A percentile compares a stretch with the other conserved stretches of the same genome.
phyloP scores from a whole-genome alignment of 73 alveolate genomes.

The Paramecium biaurelia region DNA sequence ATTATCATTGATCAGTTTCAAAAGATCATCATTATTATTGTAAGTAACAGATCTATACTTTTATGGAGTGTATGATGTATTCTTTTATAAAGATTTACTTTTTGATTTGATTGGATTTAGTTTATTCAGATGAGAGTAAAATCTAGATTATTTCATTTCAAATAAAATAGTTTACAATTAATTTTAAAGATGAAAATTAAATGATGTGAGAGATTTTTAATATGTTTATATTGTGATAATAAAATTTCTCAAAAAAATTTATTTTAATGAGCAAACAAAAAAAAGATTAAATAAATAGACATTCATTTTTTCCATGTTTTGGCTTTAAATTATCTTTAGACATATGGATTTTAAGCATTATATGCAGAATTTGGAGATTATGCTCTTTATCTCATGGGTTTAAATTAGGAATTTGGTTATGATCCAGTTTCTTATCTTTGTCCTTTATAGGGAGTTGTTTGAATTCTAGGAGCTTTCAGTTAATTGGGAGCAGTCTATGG shows the following conservation, averaged over 20 bases:
- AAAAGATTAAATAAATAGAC: background rate
- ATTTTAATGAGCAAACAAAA: background rate
- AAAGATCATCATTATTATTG: background rate
- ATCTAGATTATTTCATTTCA: background rate
- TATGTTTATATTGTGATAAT: background rate
- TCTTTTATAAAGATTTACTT: background rate
- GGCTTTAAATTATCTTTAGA: background rate
- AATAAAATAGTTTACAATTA: background rate
- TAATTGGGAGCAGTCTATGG: constrained; percentile 48
- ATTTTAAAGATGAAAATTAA: no score
- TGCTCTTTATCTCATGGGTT: constrained; percentile 51
- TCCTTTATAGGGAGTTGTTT: constrained; percentile 17
- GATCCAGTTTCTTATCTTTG: background rate
- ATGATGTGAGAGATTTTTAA: background rate
- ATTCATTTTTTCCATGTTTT: constrained; percentile 43
- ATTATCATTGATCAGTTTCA: background rate
- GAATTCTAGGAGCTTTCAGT: background rate
- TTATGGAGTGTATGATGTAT: background rate
- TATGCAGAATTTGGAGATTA: constrained; percentile 22
- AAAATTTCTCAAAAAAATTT: no score
- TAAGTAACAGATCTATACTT: background rate
- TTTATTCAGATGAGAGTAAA: background rate
- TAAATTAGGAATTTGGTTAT: constrained; percentile 5
- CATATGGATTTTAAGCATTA: constrained; percentile 25
- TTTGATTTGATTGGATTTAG: background rate